These are phyloP conservation scores for Pyrus betulifolia DNA, from an alignment of 306 rosid genomes.

Conservation along the genomic window DNA sequence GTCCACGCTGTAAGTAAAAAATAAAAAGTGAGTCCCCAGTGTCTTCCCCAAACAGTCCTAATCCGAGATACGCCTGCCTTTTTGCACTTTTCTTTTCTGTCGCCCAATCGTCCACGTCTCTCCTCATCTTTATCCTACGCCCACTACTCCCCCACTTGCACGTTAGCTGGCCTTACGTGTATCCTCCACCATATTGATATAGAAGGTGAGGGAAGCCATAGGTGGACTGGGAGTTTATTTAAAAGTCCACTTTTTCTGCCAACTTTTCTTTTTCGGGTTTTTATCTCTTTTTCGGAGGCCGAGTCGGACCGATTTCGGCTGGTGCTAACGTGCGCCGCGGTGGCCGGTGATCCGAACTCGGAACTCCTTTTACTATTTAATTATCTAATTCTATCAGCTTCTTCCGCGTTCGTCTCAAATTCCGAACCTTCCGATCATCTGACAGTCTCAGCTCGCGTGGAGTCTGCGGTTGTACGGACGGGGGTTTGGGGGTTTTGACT, in stretches of 20 bases:
- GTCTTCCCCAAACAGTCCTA: neutral
- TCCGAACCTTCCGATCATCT: slow-evolving; percentile 10
- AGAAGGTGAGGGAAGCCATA: neutral
- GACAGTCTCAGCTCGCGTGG: neutral
- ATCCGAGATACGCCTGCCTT: accelerated
- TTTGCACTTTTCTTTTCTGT: neutral
- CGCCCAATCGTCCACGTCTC: neutral
- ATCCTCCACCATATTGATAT: no score
- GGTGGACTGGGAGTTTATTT: neutral
- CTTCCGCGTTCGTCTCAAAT: neutral
- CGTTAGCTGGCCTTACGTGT: neutral
- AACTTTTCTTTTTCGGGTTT: neutral
- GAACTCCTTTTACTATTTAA: neutral
- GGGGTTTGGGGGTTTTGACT: neutral
- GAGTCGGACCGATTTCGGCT: neutral
- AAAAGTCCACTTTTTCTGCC: neutral
- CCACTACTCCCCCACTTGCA: neutral
- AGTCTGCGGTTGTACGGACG: slow-evolving; percentile 6
- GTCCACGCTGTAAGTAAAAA: neutral
- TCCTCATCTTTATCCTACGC: neutral
- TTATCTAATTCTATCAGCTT: neutral
- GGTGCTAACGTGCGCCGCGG: slow-evolving; percentile 40
- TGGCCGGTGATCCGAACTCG: slow-evolving; percentile 5
- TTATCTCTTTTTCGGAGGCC: neutral
- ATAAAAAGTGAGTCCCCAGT: neutral